A percentile compares a stretch with the other conserved stretches of the same genome.
phyloP scores from a whole-genome alignment of 176 grass and related monocot genomes.

The Oropetium thomaeum region DNA sequence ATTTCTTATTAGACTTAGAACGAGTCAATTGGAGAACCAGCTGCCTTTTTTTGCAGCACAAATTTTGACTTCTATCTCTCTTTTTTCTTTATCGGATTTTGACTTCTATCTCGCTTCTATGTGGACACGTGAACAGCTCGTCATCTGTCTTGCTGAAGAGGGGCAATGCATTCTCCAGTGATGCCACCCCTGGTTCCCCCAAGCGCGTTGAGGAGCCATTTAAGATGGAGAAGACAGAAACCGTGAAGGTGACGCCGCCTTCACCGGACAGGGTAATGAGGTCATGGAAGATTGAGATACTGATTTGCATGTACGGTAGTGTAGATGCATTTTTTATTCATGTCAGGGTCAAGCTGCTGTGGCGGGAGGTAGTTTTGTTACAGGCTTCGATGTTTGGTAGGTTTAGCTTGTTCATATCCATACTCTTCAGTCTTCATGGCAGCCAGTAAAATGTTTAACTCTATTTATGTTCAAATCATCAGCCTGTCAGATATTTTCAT shows the following conservation, averaged over 20 bases:
- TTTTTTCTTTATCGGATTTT: background rate
- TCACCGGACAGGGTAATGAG: slow-evolving; percentile 61
- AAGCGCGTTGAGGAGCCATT: slow-evolving; percentile 59
- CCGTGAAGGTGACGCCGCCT: slow-evolving; percentile 48
- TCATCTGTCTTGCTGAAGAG: slow-evolving; percentile 40
- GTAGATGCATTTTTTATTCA: slow-evolving; percentile 11
- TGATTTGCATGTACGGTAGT: background rate
- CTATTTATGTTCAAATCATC: background rate
- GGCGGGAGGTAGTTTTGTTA: background rate
- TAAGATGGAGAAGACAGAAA: slow-evolving; percentile 79
- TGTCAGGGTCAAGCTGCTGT: background rate
- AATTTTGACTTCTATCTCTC: background rate
- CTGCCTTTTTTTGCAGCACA: background rate
- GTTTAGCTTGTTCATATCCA: background rate
- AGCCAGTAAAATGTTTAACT: background rate
- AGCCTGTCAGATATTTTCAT: background rate
- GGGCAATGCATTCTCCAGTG: slow-evolving; percentile 49
- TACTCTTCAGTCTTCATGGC: background rate
- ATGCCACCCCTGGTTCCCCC: slow-evolving; percentile 27
- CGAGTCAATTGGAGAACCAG: background rate
- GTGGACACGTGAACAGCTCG: slow-evolving; percentile 28
- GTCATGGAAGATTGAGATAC: background rate
- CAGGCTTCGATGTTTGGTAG: background rate
- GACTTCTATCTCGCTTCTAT: background rate
- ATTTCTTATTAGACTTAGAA: background rate